Percentiles rank a stretch among this genome's conserved stretches.
Conservation (phyloP, 345 rosid genomes). For the Lumnitzera racemosa region DNA sequence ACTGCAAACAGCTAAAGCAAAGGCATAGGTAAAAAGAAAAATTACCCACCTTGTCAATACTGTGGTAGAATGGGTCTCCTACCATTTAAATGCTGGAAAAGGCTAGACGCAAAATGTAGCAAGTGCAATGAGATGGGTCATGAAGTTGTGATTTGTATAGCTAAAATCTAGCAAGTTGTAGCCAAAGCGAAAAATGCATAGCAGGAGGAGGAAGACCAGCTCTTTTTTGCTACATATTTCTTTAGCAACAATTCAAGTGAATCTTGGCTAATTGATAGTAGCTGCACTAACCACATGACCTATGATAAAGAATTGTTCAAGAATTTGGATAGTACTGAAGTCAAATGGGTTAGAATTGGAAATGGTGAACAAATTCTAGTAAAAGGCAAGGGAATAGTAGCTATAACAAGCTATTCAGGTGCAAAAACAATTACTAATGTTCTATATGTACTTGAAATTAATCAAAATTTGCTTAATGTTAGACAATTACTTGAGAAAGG, state of each 20-base stretch:
- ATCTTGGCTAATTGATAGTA: constrained; percentile 7
- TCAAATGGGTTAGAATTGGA: background rate
- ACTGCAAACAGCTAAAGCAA: no score
- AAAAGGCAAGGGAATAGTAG: background rate
- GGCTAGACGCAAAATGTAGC: background rate
- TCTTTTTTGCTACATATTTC: background rate
- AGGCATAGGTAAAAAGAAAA: background rate
- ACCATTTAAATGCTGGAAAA: background rate
- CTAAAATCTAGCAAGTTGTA: no score
- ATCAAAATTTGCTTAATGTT: constrained; percentile 15
- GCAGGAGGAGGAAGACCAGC: background rate
- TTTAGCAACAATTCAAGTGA: background rate
- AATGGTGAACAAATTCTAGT: background rate
- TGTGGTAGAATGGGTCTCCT: background rate
- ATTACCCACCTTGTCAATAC: background rate
- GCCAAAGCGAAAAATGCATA: no score
- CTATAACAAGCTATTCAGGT: background rate
- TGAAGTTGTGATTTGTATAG: background rate
- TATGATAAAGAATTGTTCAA: background rate
- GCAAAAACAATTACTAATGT: constrained; percentile 3
- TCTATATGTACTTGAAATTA: constrained; percentile 1
- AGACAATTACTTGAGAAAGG: constrained; percentile 5
- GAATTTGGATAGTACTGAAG: background rate
- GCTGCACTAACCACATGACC: constrained; percentile 8
- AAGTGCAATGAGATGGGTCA: background rate